A percentile compares a stretch with the other conserved stretches of the same genome.
Evolutionary conservation across 495 filamentous ascomycete genomes (phyloP).

Genomic region (Coniosporium apollinis): DNA sequence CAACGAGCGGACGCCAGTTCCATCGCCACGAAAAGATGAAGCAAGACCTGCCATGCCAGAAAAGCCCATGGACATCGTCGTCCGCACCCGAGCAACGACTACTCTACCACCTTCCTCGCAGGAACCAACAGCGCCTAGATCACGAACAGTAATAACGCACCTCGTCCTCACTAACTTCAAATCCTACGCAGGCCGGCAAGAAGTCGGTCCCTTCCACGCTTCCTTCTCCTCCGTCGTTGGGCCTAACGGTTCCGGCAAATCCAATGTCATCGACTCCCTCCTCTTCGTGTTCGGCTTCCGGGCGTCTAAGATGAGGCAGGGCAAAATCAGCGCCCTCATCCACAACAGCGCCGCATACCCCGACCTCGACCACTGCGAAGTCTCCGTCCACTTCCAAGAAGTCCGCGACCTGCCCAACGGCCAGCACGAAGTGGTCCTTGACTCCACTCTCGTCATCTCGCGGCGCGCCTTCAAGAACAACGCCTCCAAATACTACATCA

Average conservation of each 20-base stretch:
- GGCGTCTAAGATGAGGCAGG: slow-evolving; percentile 97
- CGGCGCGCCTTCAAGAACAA: slow-evolving; percentile 96
- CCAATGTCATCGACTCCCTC: slow-evolving; percentile 94
- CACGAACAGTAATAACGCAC: slow-evolving; percentile 80
- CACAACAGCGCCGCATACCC: slow-evolving; percentile 85
- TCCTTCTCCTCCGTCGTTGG: slow-evolving; percentile 99
- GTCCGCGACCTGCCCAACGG: slow-evolving; percentile 75
- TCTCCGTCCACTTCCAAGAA: slow-evolving; percentile 89
- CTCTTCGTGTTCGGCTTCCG: slow-evolving; percentile 97
- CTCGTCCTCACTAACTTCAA: slow-evolving; percentile 91
- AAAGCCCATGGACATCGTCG: slow-evolving; percentile 84
- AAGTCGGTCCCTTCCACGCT: slow-evolving; percentile 90
- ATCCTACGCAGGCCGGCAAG: slow-evolving; percentile 87
- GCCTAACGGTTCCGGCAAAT: slow-evolving; percentile 95
- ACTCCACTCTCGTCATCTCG: slow-evolving; percentile 74
- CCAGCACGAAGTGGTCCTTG: slow-evolving; percentile 51
- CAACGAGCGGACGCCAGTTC: slow-evolving; percentile 35
- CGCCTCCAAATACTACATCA: slow-evolving; percentile 93
- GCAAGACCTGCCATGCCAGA: slow-evolving; percentile 39
- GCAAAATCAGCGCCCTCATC: slow-evolving; percentile 93
- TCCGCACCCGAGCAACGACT: slow-evolving; percentile 64
- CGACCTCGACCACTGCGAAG: slow-evolving; percentile 76
- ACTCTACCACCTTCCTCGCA: slow-evolving; percentile 39
- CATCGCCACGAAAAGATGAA: slow-evolving; percentile 4
- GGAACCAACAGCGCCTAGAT: slow-evolving; percentile 54